These are phyloP conservation scores for Yamadazyma trypodendri DNA, from an alignment of 1,139 yeast species.

Conservation along the genomic window DNA sequence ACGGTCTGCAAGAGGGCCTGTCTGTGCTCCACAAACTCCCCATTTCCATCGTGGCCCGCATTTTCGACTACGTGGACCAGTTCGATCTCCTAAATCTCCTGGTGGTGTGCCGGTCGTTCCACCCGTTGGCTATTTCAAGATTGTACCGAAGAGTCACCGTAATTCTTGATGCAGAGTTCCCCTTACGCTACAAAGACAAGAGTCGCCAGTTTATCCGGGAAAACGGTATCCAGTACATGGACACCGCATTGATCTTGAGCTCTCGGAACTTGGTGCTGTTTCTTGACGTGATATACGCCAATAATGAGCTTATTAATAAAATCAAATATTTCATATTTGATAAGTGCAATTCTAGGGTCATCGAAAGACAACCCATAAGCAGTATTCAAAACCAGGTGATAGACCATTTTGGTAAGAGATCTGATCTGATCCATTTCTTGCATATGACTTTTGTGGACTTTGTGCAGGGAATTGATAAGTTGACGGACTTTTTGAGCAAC, in stretches of 20 bases:
- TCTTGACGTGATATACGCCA: constrained; percentile 19
- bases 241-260: constrained; percentile 27
- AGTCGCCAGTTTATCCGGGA: constrained; percentile 22
- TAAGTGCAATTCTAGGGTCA: constrained; percentile 26
- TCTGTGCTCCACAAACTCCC: constrained; percentile 5
- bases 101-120: constrained; percentile 23
- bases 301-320: constrained; percentile 21
- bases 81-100: constrained; percentile 30
- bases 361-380: constrained; percentile 20
- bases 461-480: constrained; percentile 23
- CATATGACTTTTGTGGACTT: constrained; percentile 38
- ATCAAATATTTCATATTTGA: constrained; percentile 36
- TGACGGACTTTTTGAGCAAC: constrained; percentile 25
- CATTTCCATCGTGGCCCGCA: constrained; percentile 1
- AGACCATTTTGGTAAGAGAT: constrained; percentile 27
- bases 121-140: constrained; percentile 24
- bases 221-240: constrained; percentile 33
- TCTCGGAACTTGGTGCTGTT: constrained; percentile 21
- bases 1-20: too few relatives aligned
- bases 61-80: constrained; percentile 28
- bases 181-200: constrained; percentile 21
- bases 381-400: constrained; percentile 19
- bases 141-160: constrained; percentile 35
- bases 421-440: constrained; percentile 28
- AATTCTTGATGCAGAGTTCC: constrained; percentile 30